Conservation (phyloP, 441 rosid genomes). For the Croton laevigatus region DNA sequence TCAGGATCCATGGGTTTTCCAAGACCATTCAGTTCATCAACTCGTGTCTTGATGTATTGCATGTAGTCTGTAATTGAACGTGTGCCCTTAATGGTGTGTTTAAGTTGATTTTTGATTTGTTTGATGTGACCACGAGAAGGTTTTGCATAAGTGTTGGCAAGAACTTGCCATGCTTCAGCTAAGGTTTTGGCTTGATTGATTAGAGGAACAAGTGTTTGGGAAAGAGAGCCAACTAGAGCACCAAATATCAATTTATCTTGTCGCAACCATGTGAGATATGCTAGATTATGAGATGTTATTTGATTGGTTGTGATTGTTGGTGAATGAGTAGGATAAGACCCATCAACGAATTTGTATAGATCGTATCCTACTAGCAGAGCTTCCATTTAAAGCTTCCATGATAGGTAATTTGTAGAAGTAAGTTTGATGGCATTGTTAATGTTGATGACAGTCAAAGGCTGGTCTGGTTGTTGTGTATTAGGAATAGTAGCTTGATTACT, state of each 20-base stretch:
- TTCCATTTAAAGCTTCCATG: constrained; percentile 4
- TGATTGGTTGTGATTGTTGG: neutral
- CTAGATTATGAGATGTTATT: neutral
- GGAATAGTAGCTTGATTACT: neutral
- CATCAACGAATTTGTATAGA: neutral
- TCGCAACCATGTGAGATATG: neutral
- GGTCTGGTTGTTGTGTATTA: neutral
- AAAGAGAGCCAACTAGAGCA: constrained; percentile 3
- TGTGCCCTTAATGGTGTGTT: neutral
- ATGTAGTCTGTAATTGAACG: neutral
- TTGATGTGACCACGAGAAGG: neutral
- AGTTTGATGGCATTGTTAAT: neutral
- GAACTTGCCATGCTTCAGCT: neutral
- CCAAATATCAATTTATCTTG: neutral
- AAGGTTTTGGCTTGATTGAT: neutral
- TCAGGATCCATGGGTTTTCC: neutral
- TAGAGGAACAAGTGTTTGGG: neutral
- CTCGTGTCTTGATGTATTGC: neutral
- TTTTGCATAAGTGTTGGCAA: neutral
- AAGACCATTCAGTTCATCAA: neutral
- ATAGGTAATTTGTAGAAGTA: neutral
- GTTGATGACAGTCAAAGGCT: neutral
- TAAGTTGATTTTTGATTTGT: neutral
- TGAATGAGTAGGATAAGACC: neutral
- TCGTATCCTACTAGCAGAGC: neutral